Evolutionary conservation across 805 yeast species (phyloP).

Genomic region (Ogataea allantospora): DNA sequence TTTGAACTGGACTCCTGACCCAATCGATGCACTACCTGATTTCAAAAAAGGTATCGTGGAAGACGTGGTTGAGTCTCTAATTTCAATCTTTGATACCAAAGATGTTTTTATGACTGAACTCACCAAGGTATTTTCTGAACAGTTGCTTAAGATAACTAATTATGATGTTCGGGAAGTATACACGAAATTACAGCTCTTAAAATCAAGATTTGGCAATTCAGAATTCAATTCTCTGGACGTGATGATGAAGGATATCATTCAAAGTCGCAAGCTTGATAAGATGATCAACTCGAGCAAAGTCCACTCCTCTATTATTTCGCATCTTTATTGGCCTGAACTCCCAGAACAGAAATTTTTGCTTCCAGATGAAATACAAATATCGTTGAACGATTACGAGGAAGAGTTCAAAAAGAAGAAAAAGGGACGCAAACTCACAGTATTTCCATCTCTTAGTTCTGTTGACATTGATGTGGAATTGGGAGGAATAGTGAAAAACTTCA

Average conservation of each 20-base stretch:
- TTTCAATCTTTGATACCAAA: constrained; percentile 70
- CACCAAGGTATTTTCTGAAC: constrained; percentile 55
- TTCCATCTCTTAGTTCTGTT: constrained; percentile 62
- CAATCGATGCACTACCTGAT: constrained; percentile 87
- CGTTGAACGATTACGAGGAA: constrained; percentile 41
- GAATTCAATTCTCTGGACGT: constrained; percentile 73
- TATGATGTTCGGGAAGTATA: constrained; percentile 42
- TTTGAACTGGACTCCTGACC: constrained; percentile 78
- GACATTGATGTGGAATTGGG: constrained; percentile 56
- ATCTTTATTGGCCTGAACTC: constrained; percentile 78
- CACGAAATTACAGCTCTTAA: constrained; percentile 50
- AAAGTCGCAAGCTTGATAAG: constrained; percentile 49
- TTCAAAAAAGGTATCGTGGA: constrained; percentile 59
- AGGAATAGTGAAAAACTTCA: constrained; percentile 37
- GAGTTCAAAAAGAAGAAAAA: constrained; percentile 44
- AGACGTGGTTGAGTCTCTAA: constrained; percentile 68
- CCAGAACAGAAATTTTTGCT: constrained; percentile 42
- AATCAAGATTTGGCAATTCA: constrained; percentile 61
- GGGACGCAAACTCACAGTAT: constrained; percentile 57
- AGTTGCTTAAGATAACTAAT: constrained; percentile 44
- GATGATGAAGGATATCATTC: constrained; percentile 72
- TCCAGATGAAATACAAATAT: constrained; percentile 45
- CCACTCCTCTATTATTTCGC: constrained; percentile 66
- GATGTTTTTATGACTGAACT: constrained; percentile 66
- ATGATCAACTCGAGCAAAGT: constrained; percentile 34